phyloP scores from a whole-genome alignment of 2,329 filamentous ascomycete genomes.

The Blastomyces emzantsi region DNA sequence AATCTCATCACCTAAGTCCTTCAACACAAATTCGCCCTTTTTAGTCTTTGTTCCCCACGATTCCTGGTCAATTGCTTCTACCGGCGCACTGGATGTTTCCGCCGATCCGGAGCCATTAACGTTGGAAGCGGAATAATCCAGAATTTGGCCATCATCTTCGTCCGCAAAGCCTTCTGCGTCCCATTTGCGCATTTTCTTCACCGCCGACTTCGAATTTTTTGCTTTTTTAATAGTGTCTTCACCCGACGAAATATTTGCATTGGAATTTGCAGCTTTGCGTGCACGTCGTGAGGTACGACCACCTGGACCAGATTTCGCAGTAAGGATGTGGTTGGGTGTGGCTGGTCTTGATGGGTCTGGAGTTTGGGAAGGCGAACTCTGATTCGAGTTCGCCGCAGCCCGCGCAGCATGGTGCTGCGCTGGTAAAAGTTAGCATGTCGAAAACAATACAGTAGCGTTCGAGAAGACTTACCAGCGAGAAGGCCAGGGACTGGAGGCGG shows the following conservation, averaged over 20 bases:
- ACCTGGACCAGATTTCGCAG: conserved; percentile 54
- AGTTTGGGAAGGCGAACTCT: conserved; percentile 60
- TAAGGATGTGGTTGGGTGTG: conserved; percentile 53
- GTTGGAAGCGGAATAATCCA: conserved; percentile 77
- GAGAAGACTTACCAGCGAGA: conserved; percentile 35
- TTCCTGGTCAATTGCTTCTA: conserved; percentile 67
- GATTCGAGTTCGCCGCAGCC: conserved; percentile 46
- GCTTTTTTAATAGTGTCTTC: conserved; percentile 64
- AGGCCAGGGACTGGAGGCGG: conserved; percentile 46
- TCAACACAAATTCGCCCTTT: conserved; percentile 88
- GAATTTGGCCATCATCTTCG: conserved; percentile 66
- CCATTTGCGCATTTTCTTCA: conserved; percentile 87
- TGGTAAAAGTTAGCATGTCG: conserved; percentile 22
- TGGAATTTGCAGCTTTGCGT: conserved; percentile 54
- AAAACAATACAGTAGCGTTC: background rate
- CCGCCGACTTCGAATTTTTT: conserved; percentile 43
- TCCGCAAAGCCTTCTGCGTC: conserved; percentile 79
- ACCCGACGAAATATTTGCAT: conserved; percentile 58
- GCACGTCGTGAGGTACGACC: conserved; percentile 72
- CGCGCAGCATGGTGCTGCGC: conserved; percentile 40
- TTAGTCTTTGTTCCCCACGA: conserved; percentile 77
- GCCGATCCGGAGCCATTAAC: conserved; percentile 40
- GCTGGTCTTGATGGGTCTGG: conserved; percentile 70
- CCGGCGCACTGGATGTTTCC: conserved; percentile 45
- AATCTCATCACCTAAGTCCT: conserved; percentile 88